Percentiles rank a stretch among this genome's conserved stretches.
These are phyloP conservation scores for Polychaeton citri DNA, from an alignment of 2,329 filamentous ascomycete species.

Conservation along the genomic window DNA sequence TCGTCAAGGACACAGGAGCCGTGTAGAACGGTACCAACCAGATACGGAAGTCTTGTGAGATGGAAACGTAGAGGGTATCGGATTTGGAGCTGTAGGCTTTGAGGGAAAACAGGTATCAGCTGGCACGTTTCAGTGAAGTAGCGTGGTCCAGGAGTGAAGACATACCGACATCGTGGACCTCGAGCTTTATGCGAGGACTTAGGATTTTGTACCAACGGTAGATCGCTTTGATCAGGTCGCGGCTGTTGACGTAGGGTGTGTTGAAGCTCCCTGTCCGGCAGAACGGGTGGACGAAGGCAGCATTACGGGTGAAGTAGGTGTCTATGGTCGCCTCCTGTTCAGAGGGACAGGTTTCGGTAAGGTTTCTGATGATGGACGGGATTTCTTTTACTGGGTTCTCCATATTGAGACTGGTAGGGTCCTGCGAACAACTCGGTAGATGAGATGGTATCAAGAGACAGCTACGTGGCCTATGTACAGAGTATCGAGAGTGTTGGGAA, in stretches of 20 bases:
- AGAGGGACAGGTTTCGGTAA: constrained; percentile 53
- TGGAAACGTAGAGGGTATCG: constrained; percentile 57
- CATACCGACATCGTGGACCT: constrained; percentile 47
- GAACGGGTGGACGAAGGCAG: constrained; percentile 66
- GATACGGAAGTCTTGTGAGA: constrained; percentile 63
- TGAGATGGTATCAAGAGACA: too few relatives aligned
- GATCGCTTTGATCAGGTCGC: constrained; percentile 53
- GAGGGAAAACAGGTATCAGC: neutral
- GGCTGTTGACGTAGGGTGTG: constrained; percentile 36
- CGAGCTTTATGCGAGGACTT: constrained; percentile 57
- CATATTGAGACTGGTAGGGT: too few relatives aligned
- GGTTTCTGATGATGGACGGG: constrained; percentile 48
- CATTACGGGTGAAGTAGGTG: constrained; percentile 59
- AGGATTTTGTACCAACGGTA: constrained; percentile 79
- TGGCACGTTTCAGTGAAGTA: too few relatives aligned
- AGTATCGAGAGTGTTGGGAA: too few relatives aligned
- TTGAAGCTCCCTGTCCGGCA: constrained; percentile 49
- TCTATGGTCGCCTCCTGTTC: constrained; percentile 54
- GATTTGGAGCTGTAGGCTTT: constrained; percentile 54
- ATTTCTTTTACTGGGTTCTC: constrained; percentile 44
- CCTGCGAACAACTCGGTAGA: too few relatives aligned
- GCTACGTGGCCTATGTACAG: too few relatives aligned
- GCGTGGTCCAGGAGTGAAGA: too few relatives aligned
- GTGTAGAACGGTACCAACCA: constrained; percentile 67
- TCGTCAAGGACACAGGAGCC: constrained; percentile 29